Percentiles rank a stretch among this genome's conserved stretches.
These are phyloP conservation scores for Xylariaceae sp. DNA, from an alignment of 2,329 filamentous ascomycete genomes.

Conservation along the genomic window DNA sequence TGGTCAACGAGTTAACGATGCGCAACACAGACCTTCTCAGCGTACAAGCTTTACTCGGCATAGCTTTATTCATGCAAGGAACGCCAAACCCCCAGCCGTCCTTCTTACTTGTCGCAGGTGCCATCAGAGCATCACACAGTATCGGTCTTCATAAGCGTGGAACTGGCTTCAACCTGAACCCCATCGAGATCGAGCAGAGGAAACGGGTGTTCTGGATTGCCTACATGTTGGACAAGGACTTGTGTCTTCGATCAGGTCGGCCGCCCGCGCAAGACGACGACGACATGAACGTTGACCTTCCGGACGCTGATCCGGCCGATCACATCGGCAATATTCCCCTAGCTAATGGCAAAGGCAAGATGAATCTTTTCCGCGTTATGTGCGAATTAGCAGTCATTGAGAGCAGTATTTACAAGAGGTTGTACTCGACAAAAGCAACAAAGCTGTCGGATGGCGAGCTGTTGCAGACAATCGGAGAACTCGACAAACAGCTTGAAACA, in stretches of 20 bases:
- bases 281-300: constrained; percentile 93
- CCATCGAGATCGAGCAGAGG: constrained; percentile 90
- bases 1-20: constrained; percentile 92
- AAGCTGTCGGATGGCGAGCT: constrained; percentile 93
- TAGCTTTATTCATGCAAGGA: constrained; percentile 93
- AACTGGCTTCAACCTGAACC: constrained; percentile 90
- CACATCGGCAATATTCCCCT: constrained; percentile 95
- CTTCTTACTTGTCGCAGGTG: constrained; percentile 88
- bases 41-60: constrained; percentile 91
- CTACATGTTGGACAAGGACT: constrained; percentile 70
- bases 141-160: constrained; percentile 95
- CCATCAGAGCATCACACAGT: constrained; percentile 88
- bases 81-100: constrained; percentile 96
- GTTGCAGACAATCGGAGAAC: constrained; percentile 92
- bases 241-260: constrained; percentile 64
- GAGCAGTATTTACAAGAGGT: constrained; percentile 88
- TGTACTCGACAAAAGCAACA: constrained; percentile 92
- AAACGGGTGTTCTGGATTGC: constrained; percentile 72
- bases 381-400: constrained; percentile 91
- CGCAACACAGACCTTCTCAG: constrained; percentile 94
- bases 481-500: constrained; percentile 87
- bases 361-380: constrained; percentile 94
- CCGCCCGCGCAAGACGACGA: constrained; percentile 69
- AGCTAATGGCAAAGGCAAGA: constrained; percentile 85
- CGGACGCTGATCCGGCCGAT: constrained; percentile 87